Percentiles rank a stretch among this genome's conserved stretches.
Evolutionary conservation across 345 rosid genomes (phyloP).

Genomic region (Isatis tinctoria): DNA sequence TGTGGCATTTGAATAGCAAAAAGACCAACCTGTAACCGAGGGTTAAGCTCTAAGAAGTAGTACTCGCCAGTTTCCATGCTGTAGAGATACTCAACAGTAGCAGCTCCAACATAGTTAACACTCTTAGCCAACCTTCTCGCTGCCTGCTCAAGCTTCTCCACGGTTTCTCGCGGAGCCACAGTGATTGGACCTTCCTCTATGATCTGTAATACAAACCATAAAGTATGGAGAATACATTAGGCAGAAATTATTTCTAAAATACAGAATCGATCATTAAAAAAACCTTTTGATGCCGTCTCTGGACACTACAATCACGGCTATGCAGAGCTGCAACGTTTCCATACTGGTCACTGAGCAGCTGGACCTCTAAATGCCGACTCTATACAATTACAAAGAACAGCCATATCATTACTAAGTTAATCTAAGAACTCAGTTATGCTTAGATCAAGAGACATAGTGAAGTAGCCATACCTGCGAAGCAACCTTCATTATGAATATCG

Average conservation of each 20-base stretch:
- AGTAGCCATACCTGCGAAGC: constrained; percentile 81
- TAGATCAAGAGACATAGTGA: neutral
- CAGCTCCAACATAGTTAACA: constrained; percentile 95
- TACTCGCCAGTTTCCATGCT: constrained; percentile 97
- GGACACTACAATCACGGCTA: constrained; percentile 97
- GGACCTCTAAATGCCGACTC: constrained; percentile 67
- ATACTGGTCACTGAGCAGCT: constrained; percentile 87
- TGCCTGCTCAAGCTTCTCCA: constrained; percentile 90
- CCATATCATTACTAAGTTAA: neutral
- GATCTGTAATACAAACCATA: constrained; percentile 45
- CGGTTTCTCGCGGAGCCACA: constrained; percentile 74
- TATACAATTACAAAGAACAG: too few relatives aligned
- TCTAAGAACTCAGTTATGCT: neutral
- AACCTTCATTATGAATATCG: constrained; percentile 99
- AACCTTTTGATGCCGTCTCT: constrained; percentile 98
- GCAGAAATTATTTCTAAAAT: too few relatives aligned
- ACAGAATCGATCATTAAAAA: neutral
- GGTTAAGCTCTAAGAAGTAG: constrained; percentile 93
- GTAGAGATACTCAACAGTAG: constrained; percentile 93
- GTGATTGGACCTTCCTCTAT: constrained; percentile 99
- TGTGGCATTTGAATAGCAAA: neutral
- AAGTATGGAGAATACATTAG: neutral
- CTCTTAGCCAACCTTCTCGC: constrained; percentile 90
- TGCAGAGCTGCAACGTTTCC: constrained; percentile 98
- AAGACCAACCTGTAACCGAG: constrained; percentile 84